These are phyloP conservation scores for Cairneyella variabilis DNA, from an alignment of 495 filamentous ascomycete genomes.

Conservation along the genomic window DNA sequence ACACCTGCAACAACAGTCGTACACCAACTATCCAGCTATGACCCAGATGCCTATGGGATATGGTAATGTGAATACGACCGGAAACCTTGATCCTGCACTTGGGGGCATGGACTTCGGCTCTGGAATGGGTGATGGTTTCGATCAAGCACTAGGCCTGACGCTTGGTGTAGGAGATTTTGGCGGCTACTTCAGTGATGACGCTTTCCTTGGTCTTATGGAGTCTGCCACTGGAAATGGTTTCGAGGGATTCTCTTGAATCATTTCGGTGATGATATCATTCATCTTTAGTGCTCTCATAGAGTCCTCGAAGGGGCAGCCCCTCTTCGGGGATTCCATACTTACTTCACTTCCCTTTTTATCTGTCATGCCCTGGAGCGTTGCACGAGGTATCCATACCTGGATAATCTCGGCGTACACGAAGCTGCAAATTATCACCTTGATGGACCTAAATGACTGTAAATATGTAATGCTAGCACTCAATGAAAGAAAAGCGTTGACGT, in stretches of 20 bases:
- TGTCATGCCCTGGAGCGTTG: too few species aligned
- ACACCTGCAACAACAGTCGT: slow-evolving; percentile 17
- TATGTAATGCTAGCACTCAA: too few species aligned
- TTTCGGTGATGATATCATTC: too few species aligned
- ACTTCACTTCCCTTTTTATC: not conserved
- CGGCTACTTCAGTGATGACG: slow-evolving; percentile 22
- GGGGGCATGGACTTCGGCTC: slow-evolving; percentile 37
- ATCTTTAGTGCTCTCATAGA: not conserved
- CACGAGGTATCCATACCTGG: not conserved
- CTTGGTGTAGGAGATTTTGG: slow-evolving; percentile 33
- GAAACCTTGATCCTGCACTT: slow-evolving; percentile 32
- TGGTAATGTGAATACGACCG: slow-evolving; percentile 9
- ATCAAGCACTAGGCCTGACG: slow-evolving; percentile 48
- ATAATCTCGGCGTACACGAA: too few species aligned
- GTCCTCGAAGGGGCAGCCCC: not conserved
- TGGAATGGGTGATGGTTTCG: slow-evolving; percentile 39
- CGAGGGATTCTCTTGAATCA: too few species aligned
- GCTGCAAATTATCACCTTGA: too few species aligned
- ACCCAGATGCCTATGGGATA: slow-evolving; percentile 8
- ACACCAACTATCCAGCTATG: slow-evolving; percentile 1
- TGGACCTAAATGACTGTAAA: too few species aligned
- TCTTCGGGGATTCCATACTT: too few species aligned
- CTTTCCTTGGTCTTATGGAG: slow-evolving; percentile 18
- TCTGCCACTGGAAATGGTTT: slow-evolving; percentile 9
- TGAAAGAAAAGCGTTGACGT: too few species aligned